These are phyloP conservation scores for Penicillium sp. DNA, from an alignment of 2,329 filamentous ascomycete genomes.

Conservation along the genomic window DNA sequence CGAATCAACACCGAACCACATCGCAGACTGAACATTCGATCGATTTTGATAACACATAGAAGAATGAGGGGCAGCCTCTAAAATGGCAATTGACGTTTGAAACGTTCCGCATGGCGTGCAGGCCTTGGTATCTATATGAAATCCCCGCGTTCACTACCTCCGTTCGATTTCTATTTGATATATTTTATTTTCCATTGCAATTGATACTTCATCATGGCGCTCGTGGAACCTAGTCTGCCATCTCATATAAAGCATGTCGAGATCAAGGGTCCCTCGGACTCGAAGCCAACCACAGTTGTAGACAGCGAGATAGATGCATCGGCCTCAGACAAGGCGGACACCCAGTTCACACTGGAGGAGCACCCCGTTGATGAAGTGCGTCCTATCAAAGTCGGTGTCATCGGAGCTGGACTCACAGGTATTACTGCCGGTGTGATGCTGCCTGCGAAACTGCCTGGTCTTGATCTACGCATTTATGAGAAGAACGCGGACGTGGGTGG, in stretches of 20 bases:
- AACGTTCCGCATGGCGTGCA: slow-evolving; percentile 21
- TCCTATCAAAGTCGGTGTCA: slow-evolving; percentile 57
- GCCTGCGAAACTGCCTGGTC: slow-evolving; percentile 67
- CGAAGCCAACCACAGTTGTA: slow-evolving; percentile 5
- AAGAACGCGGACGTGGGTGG: slow-evolving; percentile 65
- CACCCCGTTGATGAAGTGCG: slow-evolving; percentile 52
- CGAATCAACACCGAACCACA: slow-evolving; percentile 15
- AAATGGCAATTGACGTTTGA: slow-evolving; percentile 15
- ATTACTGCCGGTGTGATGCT: slow-evolving; percentile 66
- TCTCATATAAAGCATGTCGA: slow-evolving; percentile 9
- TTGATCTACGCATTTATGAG: slow-evolving; percentile 67
- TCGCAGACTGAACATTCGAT: neutral
- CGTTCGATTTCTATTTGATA: neutral
- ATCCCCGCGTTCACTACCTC: neutral
- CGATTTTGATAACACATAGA: neutral
- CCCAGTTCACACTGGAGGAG: slow-evolving; percentile 41
- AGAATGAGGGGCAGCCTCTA: neutral
- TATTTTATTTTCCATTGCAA: neutral
- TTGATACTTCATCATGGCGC: slow-evolving; percentile 9
- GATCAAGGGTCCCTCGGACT: slow-evolving; percentile 11
- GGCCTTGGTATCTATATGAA: slow-evolving; percentile 7
- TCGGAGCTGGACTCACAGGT: slow-evolving; percentile 66
- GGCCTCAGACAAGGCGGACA: slow-evolving; percentile 1
- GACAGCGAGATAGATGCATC: slow-evolving; percentile 7
- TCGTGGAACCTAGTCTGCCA: slow-evolving; percentile 12